Conservation (phyloP, 768 basidiomycete genomes). For the Hydnomerulius pinastri region DNA sequence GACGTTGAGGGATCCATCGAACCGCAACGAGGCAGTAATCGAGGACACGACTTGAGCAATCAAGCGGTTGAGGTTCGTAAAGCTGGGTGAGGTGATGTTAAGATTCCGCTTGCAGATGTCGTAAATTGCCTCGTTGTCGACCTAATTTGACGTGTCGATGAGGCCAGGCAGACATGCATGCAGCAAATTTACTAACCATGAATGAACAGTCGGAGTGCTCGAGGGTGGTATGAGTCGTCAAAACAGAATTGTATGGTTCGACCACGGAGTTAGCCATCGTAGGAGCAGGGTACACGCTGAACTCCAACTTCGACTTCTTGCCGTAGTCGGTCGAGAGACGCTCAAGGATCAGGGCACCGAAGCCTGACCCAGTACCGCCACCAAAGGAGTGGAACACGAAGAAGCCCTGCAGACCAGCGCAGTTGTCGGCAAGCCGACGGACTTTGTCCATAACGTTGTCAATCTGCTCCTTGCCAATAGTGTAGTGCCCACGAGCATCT, state of each 20-base stretch:
- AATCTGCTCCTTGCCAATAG: constrained; percentile 97
- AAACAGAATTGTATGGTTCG: constrained; percentile 96
- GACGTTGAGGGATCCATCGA: constrained; percentile 65
- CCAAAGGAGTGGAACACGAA: constrained; percentile 99
- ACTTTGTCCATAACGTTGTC: constrained; percentile 96
- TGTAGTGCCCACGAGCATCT: constrained; percentile 99
- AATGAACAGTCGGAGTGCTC: constrained; percentile 99
- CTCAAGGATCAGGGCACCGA: constrained; percentile 95
- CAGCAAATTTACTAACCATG: constrained; percentile 62
- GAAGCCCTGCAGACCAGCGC: constrained; percentile 96
- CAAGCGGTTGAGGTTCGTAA: constrained; percentile 93
- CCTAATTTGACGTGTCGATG: constrained; percentile 36
- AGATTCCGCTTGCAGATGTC: constrained; percentile 89
- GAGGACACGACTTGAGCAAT: constrained; percentile 99
- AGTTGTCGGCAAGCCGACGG: constrained; percentile 94
- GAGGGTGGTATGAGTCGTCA: constrained; percentile 97
- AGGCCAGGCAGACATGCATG: constrained; percentile 5
- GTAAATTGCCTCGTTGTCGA: constrained; percentile 83
- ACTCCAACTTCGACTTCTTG: constrained; percentile 98
- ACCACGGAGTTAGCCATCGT: constrained; percentile 93
- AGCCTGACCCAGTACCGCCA: constrained; percentile 98
- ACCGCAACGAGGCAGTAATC: constrained; percentile 86
- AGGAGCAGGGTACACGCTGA: constrained; percentile 95
- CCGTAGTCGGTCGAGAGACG: constrained; percentile 96
- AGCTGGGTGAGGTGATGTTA: constrained; percentile 81